Conservation (phyloP, 1,139 yeast genomes). For the Pichia sp. region DNA sequence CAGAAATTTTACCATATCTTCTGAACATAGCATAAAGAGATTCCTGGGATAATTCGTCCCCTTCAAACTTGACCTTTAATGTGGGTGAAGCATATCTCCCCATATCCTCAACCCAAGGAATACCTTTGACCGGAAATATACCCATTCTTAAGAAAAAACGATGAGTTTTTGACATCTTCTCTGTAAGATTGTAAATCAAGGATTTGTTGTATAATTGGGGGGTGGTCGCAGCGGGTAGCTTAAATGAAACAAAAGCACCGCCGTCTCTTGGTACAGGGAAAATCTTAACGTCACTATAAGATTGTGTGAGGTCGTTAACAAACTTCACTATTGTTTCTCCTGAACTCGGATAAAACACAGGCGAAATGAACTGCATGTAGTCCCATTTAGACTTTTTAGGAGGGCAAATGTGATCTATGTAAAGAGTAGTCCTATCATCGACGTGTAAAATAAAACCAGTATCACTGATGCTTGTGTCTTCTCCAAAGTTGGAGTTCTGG, state of each 20-base stretch:
- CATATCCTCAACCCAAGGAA: constrained; percentile 95
- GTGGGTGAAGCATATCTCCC: constrained; percentile 65
- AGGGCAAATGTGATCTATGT: constrained; percentile 51
- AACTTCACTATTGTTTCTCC: constrained; percentile 27
- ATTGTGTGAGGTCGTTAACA: constrained; percentile 26
- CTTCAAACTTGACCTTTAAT: constrained; percentile 68
- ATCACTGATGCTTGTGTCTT: constrained; percentile 44
- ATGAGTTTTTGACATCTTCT: constrained; percentile 28
- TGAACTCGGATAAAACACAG: constrained; percentile 26
- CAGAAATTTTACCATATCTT: constrained; percentile 79
- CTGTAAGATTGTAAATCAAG: constrained; percentile 47
- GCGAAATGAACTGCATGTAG: constrained; percentile 26
- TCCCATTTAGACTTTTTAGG: constrained; percentile 35
- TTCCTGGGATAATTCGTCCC: constrained; percentile 74
- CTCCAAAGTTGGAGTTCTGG: constrained; percentile 36
- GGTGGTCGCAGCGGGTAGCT: constrained; percentile 49
- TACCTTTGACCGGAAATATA: constrained; percentile 75
- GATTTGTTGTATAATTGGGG: constrained; percentile 48
- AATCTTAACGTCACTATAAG: constrained; percentile 35
- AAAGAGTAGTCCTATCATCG: constrained; percentile 50
- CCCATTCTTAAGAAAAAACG: constrained; percentile 40
- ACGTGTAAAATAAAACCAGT: constrained; percentile 59
- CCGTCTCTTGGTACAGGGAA: constrained; percentile 81
- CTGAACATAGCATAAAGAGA: constrained; percentile 77
- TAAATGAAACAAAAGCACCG: constrained; percentile 83